A percentile compares a stretch with the other conserved stretches of the same genome.
These are phyloP conservation scores for Stemphylium beticola DNA, from an alignment of 2,329 filamentous ascomycete genomes.

Conservation along the genomic window DNA sequence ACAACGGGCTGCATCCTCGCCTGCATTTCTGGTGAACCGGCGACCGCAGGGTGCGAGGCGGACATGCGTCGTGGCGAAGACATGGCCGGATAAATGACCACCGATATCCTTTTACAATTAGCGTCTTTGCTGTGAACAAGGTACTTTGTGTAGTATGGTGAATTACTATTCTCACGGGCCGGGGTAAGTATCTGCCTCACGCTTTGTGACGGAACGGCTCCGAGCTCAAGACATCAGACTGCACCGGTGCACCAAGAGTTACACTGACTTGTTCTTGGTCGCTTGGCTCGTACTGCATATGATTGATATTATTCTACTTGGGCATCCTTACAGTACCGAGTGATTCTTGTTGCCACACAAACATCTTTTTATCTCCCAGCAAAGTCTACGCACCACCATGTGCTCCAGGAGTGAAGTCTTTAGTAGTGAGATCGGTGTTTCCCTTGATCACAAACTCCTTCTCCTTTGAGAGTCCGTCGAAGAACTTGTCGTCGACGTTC, in stretches of 20 bases:
- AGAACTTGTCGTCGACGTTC: conserved; percentile 33
- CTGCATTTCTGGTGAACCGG: conserved; percentile 14
- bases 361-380: not conserved
- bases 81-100: not conserved
- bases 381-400: conserved; percentile 1
- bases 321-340: not conserved
- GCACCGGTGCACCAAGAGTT: not conserved
- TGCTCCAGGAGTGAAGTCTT: conserved; percentile 36
- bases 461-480: conserved; percentile 44
- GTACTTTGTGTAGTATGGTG: not conserved
- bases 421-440: conserved; percentile 44
- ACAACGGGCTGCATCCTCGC: conserved; percentile 4
- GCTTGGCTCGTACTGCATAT: not conserved
- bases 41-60: not conserved
- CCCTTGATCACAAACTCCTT: conserved; percentile 51
- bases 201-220: not conserved
- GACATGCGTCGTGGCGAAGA: not conserved
- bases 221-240: not conserved
- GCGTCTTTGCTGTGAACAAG: not conserved
- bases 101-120: not conserved
- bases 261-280: not conserved
- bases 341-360: not conserved
- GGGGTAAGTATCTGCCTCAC: not conserved
- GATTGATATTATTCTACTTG: not conserved
- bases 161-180: not conserved